Evolutionary conservation across 306 rosid genomes (phyloP), one percentile per base, ranked within the genome.

Genomic region (Citrullus mucosospermus): DNA sequence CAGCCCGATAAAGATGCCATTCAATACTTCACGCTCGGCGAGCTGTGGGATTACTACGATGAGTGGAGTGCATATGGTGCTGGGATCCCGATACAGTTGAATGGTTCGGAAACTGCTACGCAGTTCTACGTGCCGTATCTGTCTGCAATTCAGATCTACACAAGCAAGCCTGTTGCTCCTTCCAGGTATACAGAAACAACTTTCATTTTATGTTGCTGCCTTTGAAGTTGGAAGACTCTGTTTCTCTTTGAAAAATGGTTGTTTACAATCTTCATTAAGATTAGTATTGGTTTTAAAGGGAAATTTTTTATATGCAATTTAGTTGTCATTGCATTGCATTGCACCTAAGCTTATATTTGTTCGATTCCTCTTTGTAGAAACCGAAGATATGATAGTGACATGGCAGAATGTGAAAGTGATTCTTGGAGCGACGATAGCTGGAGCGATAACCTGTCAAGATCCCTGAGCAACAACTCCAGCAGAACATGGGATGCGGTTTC

Each of bases 41-140:
- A 92, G 72, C 86, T 92, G 15, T 90, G 93, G 90, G 85, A 90
- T 10, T 85, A 91, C 78, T 92, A 86, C 46, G 50, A 83, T n/a
- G 96, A 92, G 83, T 92, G 97, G 96, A 92, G 97, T 71, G 96
- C 97, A 5, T 90, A 77, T 79, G 97, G 97, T 61, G 90, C 81
- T 2, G 91, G 92, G 2, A 75, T 81, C 7, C 84, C 90, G 5
- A 78, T 90, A 80, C 85, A 41, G 57, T 43, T 88, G 80, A 89
- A 85, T 72, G 76, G 50, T 65, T 88, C 83, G 22, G 92, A 84
- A 14, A 76, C 83, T 0, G 86, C 86, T 56, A 78, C 55, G 41
- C 96, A 90, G 53, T 92, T 81, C 87, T 88, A 81, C 53, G 92
- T 89, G 68, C 97, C 97, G 6, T 88, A 87, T 83, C 85, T 92